Conservation (phyloP, 768 basidiomycete genomes). For the Lactifluus pinguis region DNA sequence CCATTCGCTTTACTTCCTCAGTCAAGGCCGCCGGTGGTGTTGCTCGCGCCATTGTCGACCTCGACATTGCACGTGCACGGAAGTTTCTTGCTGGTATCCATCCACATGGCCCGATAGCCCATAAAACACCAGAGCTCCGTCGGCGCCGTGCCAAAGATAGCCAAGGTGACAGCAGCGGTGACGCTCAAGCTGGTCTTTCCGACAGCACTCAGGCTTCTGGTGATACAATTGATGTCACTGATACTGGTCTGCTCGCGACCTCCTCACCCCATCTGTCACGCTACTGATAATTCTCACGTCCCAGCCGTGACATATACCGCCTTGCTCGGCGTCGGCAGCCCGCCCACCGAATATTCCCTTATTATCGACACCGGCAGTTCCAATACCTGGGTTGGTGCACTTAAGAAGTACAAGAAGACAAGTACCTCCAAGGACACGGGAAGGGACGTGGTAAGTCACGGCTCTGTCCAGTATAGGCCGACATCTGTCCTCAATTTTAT, state of each 20-base stretch:
- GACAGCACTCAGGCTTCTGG: neutral
- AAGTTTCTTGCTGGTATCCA: conserved; percentile 35
- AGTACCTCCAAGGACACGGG: conserved; percentile 43
- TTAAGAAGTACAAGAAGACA: conserved; percentile 37
- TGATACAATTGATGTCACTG: conserved; percentile 45
- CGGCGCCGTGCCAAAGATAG: too few relatives aligned
- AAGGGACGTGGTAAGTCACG: neutral
- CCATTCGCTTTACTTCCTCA: conserved; percentile 39
- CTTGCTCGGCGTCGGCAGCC: conserved; percentile 39
- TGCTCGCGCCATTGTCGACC: conserved; percentile 40
- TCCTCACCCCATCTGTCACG: neutral
- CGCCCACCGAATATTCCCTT: too few relatives aligned
- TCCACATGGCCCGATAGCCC: conserved; percentile 42
- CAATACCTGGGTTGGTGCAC: too few relatives aligned
- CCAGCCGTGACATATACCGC: conserved; percentile 44
- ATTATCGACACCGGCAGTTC: too few relatives aligned
- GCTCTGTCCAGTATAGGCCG: conserved; percentile 1
- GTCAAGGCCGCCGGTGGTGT: conserved; percentile 27
- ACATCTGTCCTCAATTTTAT: conserved; percentile 40
- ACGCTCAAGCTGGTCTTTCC: neutral
- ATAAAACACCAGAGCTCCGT: conserved; percentile 10
- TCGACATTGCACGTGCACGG: conserved; percentile 45
- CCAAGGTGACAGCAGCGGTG: too few relatives aligned
- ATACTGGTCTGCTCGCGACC: conserved; percentile 32
- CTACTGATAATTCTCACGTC: conserved; percentile 8